phyloP scores from a whole-genome alignment of 169 alveolate species.

The Plasmodium vinckei region DNA sequence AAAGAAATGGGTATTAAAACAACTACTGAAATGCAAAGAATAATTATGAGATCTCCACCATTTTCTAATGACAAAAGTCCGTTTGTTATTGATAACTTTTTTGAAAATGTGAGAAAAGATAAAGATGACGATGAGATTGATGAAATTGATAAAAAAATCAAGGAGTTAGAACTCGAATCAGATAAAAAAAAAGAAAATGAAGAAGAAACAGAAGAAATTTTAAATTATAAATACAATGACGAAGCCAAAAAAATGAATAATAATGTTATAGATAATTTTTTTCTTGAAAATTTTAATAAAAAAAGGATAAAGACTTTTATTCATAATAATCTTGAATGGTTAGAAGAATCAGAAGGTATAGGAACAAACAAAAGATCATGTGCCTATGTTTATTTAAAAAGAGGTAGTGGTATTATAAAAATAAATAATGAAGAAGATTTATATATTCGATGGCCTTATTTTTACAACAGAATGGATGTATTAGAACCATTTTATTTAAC shows the following conservation, averaged over 20 bases:
- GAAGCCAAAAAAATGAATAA: slow-evolving; percentile 4
- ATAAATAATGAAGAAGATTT: slow-evolving; percentile 88
- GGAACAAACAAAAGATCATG: slow-evolving; percentile 89
- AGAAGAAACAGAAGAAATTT: not conserved
- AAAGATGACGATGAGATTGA: slow-evolving; percentile 56
- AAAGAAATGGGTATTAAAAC: slow-evolving; percentile 90
- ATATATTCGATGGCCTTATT: slow-evolving; percentile 88
- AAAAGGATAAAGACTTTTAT: slow-evolving; percentile 79
- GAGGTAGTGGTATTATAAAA: slow-evolving; percentile 86
- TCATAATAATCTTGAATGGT: slow-evolving; percentile 85
- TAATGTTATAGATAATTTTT: slow-evolving; percentile 17
- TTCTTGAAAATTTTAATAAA: slow-evolving; percentile 43
- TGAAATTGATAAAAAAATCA: slow-evolving; percentile 37
- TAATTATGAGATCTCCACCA: slow-evolving; percentile 87
- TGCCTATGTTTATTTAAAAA: slow-evolving; percentile 83
- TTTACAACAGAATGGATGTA: slow-evolving; percentile 89
- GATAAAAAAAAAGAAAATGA: slow-evolving; percentile 14
- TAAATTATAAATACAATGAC: slow-evolving; percentile 6
- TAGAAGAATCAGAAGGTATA: slow-evolving; percentile 84
- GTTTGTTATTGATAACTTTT: slow-evolving; percentile 84
- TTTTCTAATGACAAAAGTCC: slow-evolving; percentile 88
- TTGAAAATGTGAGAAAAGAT: slow-evolving; percentile 55
- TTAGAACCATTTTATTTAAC: slow-evolving; percentile 87
- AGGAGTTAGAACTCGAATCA: slow-evolving; percentile 12
- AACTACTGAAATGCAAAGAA: slow-evolving; percentile 83